Percentiles rank a stretch among this genome's conserved stretches.
Evolutionary conservation across 2,329 filamentous ascomycete genomes (phyloP).

Genomic region (Aspergillus ibericus): DNA sequence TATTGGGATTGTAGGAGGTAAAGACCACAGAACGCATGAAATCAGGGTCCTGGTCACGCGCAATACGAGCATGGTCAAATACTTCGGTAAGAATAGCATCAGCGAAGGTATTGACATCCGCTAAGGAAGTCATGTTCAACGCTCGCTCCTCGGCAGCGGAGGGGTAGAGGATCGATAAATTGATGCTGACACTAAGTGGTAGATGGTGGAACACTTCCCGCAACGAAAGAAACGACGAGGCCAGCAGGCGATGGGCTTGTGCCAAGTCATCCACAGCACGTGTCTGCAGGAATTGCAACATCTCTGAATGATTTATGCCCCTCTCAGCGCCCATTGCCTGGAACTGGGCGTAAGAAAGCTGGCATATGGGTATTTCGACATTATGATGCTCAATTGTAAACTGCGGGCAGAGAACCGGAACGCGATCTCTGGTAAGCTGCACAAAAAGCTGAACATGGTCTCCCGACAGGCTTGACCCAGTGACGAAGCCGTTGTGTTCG

Average conservation of each 20-base stretch:
- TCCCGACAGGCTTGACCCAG: constrained; percentile 91
- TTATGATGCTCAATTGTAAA: constrained; percentile 77
- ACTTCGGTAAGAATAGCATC: constrained; percentile 82
- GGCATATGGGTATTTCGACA: constrained; percentile 78
- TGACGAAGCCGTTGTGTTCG: constrained; percentile 82
- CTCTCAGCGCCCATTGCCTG: constrained; percentile 45
- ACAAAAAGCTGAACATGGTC: constrained; percentile 91
- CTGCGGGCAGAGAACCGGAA: constrained; percentile 82
- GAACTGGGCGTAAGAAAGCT: constrained; percentile 67
- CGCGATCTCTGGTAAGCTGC: constrained; percentile 82
- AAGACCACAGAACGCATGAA: constrained; percentile 86
- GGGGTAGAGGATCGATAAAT: constrained; percentile 89
- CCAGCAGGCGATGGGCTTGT: constrained; percentile 69
- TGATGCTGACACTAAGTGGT: constrained; percentile 78
- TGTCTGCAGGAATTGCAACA: constrained; percentile 31
- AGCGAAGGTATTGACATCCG: constrained; percentile 82
- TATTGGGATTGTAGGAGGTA: constrained; percentile 83
- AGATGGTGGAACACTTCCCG: constrained; percentile 73
- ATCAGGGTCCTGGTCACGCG: constrained; percentile 66
- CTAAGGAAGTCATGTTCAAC: constrained; percentile 69
- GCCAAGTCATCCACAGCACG: constrained; percentile 51
- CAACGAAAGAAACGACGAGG: constrained; percentile 75
- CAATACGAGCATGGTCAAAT: constrained; percentile 80
- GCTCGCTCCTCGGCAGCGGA: constrained; percentile 69
- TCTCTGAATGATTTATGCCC: constrained; percentile 27